A percentile compares a stretch with the other conserved stretches of the same genome.
Conservation (phyloP, 148 eudicot genomes). For the Arbutus unedo region DNA sequence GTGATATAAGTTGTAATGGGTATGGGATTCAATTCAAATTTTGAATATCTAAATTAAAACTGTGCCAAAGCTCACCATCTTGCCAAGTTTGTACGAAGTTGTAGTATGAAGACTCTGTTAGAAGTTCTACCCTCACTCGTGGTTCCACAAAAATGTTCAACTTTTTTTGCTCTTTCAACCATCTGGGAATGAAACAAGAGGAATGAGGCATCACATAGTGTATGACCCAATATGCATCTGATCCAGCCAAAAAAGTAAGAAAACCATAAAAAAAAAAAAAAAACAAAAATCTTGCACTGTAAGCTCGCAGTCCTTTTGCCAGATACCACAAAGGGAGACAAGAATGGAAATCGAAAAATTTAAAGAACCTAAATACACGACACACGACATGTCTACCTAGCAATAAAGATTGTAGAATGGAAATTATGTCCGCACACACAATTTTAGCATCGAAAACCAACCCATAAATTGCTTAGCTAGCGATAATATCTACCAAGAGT, state of each 20-base stretch:
- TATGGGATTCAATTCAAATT: neutral
- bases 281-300: neutral
- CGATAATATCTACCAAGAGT: neutral
- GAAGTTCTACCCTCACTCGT: constrained; percentile 69
- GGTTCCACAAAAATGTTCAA: constrained; percentile 80
- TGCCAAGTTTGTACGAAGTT: constrained; percentile 83
- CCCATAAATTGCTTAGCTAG: neutral
- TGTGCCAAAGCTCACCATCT: constrained; percentile 48
- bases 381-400: neutral
- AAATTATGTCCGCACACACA: neutral
- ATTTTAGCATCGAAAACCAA: neutral
- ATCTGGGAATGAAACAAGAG: constrained; percentile 44
- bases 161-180: constrained; percentile 76
- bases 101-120: constrained; percentile 67
- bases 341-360: neutral
- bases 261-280: neutral
- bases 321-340: neutral
- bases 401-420: neutral
- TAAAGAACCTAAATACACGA: neutral
- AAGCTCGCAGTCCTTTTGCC: neutral
- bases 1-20: neutral
- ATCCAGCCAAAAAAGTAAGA: constrained; percentile 5
- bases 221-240: constrained; percentile 16
- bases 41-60: neutral
- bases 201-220: constrained; percentile 10